These are phyloP conservation scores for Alloteropsis angusta DNA, from an alignment of 202 grass and related monocot genomes.

Conservation along the genomic window DNA sequence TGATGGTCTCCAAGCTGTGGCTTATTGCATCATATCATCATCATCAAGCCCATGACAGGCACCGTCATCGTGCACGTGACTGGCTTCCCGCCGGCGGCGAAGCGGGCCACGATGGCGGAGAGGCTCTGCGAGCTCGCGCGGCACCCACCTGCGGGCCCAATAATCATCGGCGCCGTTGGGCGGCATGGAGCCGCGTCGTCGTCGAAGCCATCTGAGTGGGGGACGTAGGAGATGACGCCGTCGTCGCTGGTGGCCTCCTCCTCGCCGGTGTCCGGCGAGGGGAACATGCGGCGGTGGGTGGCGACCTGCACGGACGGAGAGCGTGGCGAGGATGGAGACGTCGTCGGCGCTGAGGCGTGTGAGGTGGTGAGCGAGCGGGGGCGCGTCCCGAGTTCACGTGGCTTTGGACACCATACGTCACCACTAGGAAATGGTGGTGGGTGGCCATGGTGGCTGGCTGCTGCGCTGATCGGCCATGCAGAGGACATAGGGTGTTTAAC, in stretches of 20 bases:
- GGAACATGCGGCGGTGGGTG: constrained; percentile 46
- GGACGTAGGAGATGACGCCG: constrained; percentile 25
- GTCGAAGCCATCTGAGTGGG: constrained; percentile 45
- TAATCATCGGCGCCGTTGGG: neutral
- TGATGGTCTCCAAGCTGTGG: neutral
- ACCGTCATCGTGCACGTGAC: no score
- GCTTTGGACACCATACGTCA: constrained; percentile 37
- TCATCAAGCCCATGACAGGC: constrained; percentile 20
- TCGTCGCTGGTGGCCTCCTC: constrained; percentile 12
- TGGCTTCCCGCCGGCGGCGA: constrained; percentile 23
- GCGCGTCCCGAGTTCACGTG: constrained; percentile 34
- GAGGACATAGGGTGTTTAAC: no score
- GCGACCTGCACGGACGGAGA: constrained; percentile 22
- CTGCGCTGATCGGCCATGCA: constrained; percentile 8
- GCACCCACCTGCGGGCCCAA: neutral
- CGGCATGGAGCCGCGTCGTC: neutral
- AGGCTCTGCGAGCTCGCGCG: constrained; percentile 13
- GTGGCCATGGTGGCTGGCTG: neutral
- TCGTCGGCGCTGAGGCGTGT: neutral
- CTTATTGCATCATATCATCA: neutral
- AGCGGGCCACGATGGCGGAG: constrained; percentile 14
- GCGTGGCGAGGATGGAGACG: constrained; percentile 34
- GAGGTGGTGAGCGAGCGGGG: constrained; percentile 27
- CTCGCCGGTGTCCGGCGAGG: neutral
- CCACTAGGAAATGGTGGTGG: constrained; percentile 40